These are phyloP conservation scores for Myxozyma neotropica DNA, from an alignment of 805 yeast species.

Conservation along the genomic window DNA sequence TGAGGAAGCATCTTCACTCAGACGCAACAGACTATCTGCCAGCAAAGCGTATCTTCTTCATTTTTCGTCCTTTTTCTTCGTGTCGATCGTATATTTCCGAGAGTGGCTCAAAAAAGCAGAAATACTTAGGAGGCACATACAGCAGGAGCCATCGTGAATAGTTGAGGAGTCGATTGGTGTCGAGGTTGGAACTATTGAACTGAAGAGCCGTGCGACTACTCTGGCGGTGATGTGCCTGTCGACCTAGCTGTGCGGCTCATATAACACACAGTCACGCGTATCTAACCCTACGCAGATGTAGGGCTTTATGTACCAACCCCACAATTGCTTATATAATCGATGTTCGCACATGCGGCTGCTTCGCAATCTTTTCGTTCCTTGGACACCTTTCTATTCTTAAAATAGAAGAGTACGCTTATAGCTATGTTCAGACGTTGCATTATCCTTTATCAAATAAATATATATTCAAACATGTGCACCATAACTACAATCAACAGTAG, in stretches of 20 bases:
- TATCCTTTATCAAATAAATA: too few species aligned
- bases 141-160: slow-evolving; percentile 30
- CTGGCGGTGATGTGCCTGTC: not conserved
- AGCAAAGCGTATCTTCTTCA: slow-evolving; percentile 28
- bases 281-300: not conserved
- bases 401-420: too few species aligned
- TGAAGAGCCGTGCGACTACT: not conserved
- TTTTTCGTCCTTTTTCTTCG: not conserved
- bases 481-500: not conserved
- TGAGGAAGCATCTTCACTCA: not conserved
- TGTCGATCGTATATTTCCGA: not conserved
- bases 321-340: not conserved
- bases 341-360: too few species aligned
- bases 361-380: too few species aligned
- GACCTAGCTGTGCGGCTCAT: slow-evolving; percentile 1
- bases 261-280: slow-evolving; percentile 10
- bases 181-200: too few species aligned
- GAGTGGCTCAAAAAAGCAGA: not conserved
- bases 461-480: not conserved
- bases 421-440: too few species aligned
- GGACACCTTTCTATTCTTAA: too few species aligned
- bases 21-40: slow-evolving; percentile 21
- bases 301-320: not conserved
- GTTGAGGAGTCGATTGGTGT: not conserved
- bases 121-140: slow-evolving; percentile 17